Evolutionary conservation across 2,329 filamentous ascomycete genomes (phyloP), one percentile per base, ranked within the genome.

Genomic region (Neonectria hederae): DNA sequence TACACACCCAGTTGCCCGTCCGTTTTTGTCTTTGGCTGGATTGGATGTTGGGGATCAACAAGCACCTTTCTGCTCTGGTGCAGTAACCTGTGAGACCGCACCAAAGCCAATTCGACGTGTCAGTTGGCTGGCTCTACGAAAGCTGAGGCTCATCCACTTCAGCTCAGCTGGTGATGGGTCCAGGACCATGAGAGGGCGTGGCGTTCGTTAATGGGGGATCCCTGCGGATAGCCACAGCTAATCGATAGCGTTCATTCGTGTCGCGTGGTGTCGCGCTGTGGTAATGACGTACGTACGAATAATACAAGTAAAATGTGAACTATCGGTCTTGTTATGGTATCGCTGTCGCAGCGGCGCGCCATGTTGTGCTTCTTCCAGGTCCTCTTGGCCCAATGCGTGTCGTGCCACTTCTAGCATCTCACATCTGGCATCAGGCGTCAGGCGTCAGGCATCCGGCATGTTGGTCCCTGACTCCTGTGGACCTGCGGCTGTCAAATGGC

Each of bases 161-260:
- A 51, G 28, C 48, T 30, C 60, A 63, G 60, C 60, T 63, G 51
- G 22, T n/a, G 51, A 63, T 59, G 61, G 61, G 55, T 59, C 61
- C 24, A 7, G 35, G 14, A n/a, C 14, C 14, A 17, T 40, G 48
- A 35, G 40, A 57, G 52, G n/a, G n/a, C n/a, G 54, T 48, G 53
- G 53, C 40, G 53, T 32, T 40, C 3, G 24, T n/a, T 6, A 17
- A 24, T 43, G 30, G 22, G 30, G 48, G 30, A 48, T 40, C 46
- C 54, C 40, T 54, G 54, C 48, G 54, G 60, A 40, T 49, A 58
- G 60, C 60, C 60, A 63, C 60, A 62, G 60, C 48, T 52, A 49
- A 43, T 63, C 28, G 30, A 48, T 26, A 56, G 24, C 48, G 28
- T 59, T 42, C 35, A 35, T 40, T 38, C 5, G 14, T 38, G 14